Evolutionary conservation across 768 basidiomycete genomes (phyloP).

Genomic region (Chalciporus sphaerocephalus): DNA sequence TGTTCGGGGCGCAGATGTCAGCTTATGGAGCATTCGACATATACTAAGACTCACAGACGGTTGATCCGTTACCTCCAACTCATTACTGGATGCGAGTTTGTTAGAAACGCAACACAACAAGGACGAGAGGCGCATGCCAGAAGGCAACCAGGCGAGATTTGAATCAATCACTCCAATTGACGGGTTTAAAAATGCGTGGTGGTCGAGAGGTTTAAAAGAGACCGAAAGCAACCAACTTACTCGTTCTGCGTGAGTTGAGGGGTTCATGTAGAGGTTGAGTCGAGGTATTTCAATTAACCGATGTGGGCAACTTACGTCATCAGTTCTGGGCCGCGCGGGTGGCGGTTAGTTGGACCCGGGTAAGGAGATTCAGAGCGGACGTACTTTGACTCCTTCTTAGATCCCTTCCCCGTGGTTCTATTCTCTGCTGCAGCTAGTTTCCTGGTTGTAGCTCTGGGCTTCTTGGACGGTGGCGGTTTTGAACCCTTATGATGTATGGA

Average conservation of each 20-base stretch:
- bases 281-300: constrained; percentile 16
- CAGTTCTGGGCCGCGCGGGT: constrained; percentile 18
- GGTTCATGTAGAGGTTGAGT: constrained; percentile 21
- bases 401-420: constrained; percentile 11
- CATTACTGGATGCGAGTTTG: constrained; percentile 48
- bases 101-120: constrained; percentile 64
- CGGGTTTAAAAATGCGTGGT: constrained; percentile 10
- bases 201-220: constrained; percentile 11
- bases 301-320: constrained; percentile 30
- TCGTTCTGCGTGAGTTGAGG: constrained; percentile 25
- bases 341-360: neutral
- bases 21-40: neutral
- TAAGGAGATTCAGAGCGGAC: constrained; percentile 1
- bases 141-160: constrained; percentile 26
- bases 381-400: constrained; percentile 17
- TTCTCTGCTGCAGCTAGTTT: constrained; percentile 11
- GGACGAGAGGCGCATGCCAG: constrained; percentile 57
- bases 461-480: constrained; percentile 38
- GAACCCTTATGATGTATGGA: constrained; percentile 1
- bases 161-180: constrained; percentile 22
- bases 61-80: constrained; percentile 34
- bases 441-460: constrained; percentile 32
- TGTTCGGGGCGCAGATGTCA: neutral
- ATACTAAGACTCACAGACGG: constrained; percentile 24
- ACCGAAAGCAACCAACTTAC: constrained; percentile 30